phyloP scores from a whole-genome alignment of 768 basidiomycete species.

The Hygrophorus russula region DNA sequence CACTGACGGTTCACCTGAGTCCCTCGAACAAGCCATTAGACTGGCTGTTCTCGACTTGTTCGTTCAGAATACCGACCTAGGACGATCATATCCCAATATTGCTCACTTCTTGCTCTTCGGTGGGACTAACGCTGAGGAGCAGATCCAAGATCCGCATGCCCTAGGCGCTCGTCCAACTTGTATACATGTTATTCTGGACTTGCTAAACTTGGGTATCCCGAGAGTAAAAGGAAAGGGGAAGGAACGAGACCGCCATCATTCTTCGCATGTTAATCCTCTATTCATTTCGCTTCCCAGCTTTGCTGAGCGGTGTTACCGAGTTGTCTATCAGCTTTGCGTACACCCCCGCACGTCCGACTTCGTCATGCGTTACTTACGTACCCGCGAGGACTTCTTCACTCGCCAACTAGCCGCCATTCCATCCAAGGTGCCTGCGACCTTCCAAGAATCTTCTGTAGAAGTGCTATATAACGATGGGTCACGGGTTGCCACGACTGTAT shows the following conservation, averaged over 20 bases:
- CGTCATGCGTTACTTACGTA: slow-evolving; percentile 77
- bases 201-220: slow-evolving; percentile 66
- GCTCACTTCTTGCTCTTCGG: slow-evolving; percentile 85
- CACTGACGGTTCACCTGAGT: slow-evolving; percentile 29
- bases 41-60: slow-evolving; percentile 74
- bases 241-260: slow-evolving; percentile 19
- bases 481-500: slow-evolving; percentile 54
- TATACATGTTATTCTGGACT: slow-evolving; percentile 71
- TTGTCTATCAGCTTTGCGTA: slow-evolving; percentile 80
- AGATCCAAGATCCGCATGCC: slow-evolving; percentile 71
- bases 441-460: slow-evolving; percentile 41
- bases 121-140: slow-evolving; percentile 41
- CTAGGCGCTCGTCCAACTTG: slow-evolving; percentile 59
- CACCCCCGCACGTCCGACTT: slow-evolving; percentile 75
- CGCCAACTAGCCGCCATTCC: slow-evolving; percentile 76
- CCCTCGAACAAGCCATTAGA: slow-evolving; percentile 58
- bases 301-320: slow-evolving; percentile 76
- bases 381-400: slow-evolving; percentile 81
- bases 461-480: slow-evolving; percentile 65
- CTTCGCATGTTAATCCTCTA: slow-evolving; percentile 35
- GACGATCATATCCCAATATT: slow-evolving; percentile 63
- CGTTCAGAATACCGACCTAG: slow-evolving; percentile 58
- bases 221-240: slow-evolving; percentile 34
- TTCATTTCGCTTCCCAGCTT: slow-evolving; percentile 59
- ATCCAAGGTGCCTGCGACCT: slow-evolving; percentile 41